These are phyloP conservation scores for Aegle marmelos DNA, from an alignment of 345 rosid genomes.

Conservation along the genomic window DNA sequence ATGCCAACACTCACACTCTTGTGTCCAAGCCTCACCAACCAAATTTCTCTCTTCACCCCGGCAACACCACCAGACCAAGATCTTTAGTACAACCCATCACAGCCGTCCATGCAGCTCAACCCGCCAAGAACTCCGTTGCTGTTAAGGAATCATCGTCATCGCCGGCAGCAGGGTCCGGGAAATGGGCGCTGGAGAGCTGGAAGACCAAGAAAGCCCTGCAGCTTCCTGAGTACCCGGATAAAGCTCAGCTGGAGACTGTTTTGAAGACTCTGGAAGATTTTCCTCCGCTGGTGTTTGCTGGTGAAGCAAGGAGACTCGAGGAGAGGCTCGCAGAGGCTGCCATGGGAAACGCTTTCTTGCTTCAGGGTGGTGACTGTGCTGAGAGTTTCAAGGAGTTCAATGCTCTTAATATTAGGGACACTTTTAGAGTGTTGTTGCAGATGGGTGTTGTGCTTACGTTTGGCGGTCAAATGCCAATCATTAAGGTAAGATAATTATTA, in stretches of 20 bases:
- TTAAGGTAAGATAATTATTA: conserved; percentile 36
- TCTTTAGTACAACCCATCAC: conserved; percentile 25
- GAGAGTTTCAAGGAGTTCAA: conserved; percentile 63
- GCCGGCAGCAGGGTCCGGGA: conserved; percentile 6
- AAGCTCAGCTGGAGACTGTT: conserved; percentile 36
- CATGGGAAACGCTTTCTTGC: conserved; percentile 47
- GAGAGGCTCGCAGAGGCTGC: conserved; percentile 50
- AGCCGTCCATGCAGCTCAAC: conserved; percentile 48
- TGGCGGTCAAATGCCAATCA: conserved; percentile 58
- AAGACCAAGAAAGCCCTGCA: conserved; percentile 43
- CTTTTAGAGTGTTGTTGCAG: conserved; percentile 56
- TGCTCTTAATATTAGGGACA: conserved; percentile 45
- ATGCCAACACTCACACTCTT: conserved; percentile 31
- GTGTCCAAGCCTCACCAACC: conserved; percentile 25
- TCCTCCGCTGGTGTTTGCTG: conserved; percentile 53
- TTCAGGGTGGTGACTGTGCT: conserved; percentile 60
- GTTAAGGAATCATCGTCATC: conserved; percentile 23
- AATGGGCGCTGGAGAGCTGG: conserved; percentile 53
- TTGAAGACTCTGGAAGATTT: conserved; percentile 42
- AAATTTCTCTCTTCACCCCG: conserved; percentile 26
- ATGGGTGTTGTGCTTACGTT: conserved; percentile 60
- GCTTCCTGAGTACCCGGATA: conserved; percentile 48
- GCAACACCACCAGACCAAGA: conserved; percentile 28
- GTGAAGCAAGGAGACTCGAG: conserved; percentile 50
- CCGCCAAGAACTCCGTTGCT: conserved; percentile 24